Conservation (phyloP, 345 rosid genomes). For the Ceriops decandra region DNA sequence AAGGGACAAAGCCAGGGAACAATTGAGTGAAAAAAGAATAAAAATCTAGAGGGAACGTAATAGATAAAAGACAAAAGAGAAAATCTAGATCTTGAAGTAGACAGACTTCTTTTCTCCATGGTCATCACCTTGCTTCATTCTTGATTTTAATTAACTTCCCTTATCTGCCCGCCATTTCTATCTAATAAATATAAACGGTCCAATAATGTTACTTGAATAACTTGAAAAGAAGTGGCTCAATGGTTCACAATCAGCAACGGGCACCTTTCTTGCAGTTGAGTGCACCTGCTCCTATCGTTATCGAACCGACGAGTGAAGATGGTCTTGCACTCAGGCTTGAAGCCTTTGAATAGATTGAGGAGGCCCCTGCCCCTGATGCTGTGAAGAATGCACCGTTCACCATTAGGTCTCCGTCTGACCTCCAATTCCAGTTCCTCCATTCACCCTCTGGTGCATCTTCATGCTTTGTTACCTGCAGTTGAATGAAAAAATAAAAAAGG, state of each 20-base stretch:
- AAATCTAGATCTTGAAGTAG: not conserved
- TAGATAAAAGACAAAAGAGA: conserved; percentile 5
- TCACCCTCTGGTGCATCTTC: conserved; percentile 34
- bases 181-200: conserved; percentile 4
- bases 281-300: conserved; percentile 19
- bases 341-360: conserved; percentile 28
- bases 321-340: conserved; percentile 30
- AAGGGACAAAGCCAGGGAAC: conserved; percentile 3
- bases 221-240: conserved; percentile 2
- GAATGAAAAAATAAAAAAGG: not conserved
- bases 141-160: not conserved
- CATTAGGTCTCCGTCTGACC: conserved; percentile 29
- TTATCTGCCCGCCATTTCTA: not conserved
- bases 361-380: conserved; percentile 30
- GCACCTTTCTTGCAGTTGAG: conserved; percentile 23
- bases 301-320: conserved; percentile 26
- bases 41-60: not conserved
- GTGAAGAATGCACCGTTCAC: conserved; percentile 29
- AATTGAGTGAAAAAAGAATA: conserved; percentile 2
- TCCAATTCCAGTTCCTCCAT: conserved; percentile 34
- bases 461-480: conserved; percentile 25
- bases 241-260: conserved; percentile 36
- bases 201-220: not conserved
- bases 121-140: conserved; percentile 10
- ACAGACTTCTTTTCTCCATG: not conserved